A percentile compares a stretch with the other conserved stretches of the same genome.
These are phyloP conservation scores for Eucalyptus microcorys DNA, from an alignment of 345 rosid genomes.

Conservation along the genomic window DNA sequence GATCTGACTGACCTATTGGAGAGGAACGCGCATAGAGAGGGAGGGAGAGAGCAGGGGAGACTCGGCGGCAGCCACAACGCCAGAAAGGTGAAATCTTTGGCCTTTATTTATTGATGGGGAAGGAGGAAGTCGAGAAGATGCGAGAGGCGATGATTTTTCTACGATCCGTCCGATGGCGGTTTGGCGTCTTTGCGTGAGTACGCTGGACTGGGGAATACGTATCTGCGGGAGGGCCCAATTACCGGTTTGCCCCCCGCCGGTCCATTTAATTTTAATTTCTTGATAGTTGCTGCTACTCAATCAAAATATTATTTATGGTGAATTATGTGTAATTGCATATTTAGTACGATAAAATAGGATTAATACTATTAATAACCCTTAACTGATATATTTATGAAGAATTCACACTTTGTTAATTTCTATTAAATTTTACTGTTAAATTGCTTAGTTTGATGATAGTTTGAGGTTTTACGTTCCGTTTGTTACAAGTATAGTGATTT, in stretches of 20 bases:
- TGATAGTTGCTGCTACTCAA: accelerated
- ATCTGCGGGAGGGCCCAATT: neutral
- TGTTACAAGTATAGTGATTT: accelerated
- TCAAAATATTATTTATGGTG: neutral
- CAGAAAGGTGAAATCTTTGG: neutral
- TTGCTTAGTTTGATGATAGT: neutral
- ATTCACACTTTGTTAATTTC: accelerated
- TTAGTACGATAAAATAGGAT: neutral
- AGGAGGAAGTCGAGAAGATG: neutral
- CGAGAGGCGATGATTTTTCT: neutral
- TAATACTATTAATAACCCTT: neutral
- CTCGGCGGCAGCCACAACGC: neutral
- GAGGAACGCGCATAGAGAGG: neutral
- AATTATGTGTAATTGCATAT: neutral
- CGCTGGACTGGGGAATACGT: neutral
- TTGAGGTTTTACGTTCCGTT: accelerated
- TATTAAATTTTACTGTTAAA: neutral
- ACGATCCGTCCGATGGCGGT: neutral
- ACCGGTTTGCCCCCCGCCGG: neutral
- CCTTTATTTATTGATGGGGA: neutral
- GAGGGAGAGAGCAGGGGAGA: neutral
- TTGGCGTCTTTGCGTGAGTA: neutral
- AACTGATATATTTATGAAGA: accelerated
- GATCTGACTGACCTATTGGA: neutral
- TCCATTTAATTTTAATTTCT: neutral